These are phyloP conservation scores for Trametes meyenii DNA, from an alignment of 768 basidiomycete genomes.

Conservation along the genomic window DNA sequence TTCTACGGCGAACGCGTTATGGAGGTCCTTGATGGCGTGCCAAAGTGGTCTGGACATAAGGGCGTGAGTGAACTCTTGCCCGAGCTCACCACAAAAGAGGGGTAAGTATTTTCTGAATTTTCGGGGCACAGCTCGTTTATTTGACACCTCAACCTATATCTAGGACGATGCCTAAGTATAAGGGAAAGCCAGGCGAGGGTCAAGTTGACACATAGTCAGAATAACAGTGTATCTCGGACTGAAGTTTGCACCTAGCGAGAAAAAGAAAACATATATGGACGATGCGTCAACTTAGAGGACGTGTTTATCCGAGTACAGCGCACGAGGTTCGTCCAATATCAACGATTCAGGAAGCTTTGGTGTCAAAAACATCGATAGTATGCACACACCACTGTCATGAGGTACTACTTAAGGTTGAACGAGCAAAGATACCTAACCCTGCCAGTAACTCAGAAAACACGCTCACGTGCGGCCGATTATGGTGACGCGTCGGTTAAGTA, in stretches of 20 bases:
- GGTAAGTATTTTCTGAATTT: constrained; percentile 25
- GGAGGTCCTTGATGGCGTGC: constrained; percentile 36
- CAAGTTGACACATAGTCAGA: not conserved
- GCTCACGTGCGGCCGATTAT: constrained; percentile 3
- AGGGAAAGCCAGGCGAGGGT: constrained; percentile 32
- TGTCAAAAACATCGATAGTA: no score
- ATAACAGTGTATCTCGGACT: no score
- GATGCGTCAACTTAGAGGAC: no score
- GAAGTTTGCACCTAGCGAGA: no score
- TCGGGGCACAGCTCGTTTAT: not conserved
- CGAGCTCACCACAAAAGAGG: constrained; percentile 29
- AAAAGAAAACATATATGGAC: no score
- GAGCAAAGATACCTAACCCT: not conserved
- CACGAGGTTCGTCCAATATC: no score
- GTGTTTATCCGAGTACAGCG: no score
- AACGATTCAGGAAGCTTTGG: no score
- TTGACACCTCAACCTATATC: not conserved
- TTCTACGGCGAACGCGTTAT: constrained; percentile 35
- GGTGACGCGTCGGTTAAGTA: not conserved
- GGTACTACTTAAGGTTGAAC: not conserved
- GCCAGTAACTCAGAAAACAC: not conserved
- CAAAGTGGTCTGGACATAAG: constrained; percentile 37
- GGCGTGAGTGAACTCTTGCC: constrained; percentile 31
- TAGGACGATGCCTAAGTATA: constrained; percentile 30
- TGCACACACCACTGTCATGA: no score